Evolutionary conservation across 352 stramenopile species (phyloP), one percentile per base, ranked within the genome.

Genomic region (Pythium aquatile): DNA sequence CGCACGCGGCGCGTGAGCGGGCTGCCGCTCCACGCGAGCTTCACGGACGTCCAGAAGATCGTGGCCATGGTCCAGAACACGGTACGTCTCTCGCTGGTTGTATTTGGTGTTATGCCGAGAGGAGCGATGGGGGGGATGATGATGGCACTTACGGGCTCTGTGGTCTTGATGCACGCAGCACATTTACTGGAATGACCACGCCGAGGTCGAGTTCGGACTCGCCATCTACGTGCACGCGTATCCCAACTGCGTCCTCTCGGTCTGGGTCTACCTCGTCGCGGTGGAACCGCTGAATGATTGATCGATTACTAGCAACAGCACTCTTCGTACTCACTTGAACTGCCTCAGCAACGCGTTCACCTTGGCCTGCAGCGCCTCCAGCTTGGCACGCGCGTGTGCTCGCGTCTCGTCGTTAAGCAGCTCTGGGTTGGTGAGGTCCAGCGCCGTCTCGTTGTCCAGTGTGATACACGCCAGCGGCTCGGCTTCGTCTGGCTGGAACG

Each of bases 211-310:
- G 67, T 98, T 98, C 63, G 88, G 83, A 39, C 74, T 98, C 24
- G 87, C 76, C 20, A 90, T 97, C 16, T 88, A 91, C 51, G 88
- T 93, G 1, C 86, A 92, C 61, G 75, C 78, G 13, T 95, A 97
- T 61, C 79, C 89, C 10, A 93, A 93, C 67, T 83, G 84, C 49
- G 74, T 98, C 10, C 70, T 98, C 20, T 97, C 85, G 5, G 83
- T 98, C 53, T 98, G 94, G 94, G 78, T 98, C 17, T 98, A 98
- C 78, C 77, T 97, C 14, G 82, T 87, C 54, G 78, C 90, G 13
- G 77, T 96, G 37, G 71, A 73, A 26, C 69, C 72, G 32, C 66
- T 59, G 53, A 67, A 66, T 42, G 14, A 42, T 42, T 42, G 37
- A 51, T 47, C 1, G 40, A 47, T 51, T 9, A 30, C 42, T 49